Conservation (phyloP, 129 eudicot genomes). For the Centella asiatica region DNA sequence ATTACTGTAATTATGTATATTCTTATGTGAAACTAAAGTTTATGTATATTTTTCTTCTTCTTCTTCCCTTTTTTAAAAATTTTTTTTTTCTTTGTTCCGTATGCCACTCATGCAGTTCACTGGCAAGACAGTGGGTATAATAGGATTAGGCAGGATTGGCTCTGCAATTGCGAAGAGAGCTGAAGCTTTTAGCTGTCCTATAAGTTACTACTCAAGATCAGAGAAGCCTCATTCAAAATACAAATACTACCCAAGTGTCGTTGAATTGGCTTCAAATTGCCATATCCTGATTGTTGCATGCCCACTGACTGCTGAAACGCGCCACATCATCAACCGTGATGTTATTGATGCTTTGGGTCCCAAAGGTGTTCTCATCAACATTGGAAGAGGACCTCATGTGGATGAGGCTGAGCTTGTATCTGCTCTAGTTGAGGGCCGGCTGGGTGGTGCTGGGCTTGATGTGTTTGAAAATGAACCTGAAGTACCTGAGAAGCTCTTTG, state of each 20-base stretch:
- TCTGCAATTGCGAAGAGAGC: constrained; percentile 73
- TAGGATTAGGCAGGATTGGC: constrained; percentile 92
- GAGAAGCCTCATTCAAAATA: constrained; percentile 43
- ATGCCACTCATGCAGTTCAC: constrained; percentile 31
- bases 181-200: constrained; percentile 69
- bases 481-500: constrained; percentile 53
- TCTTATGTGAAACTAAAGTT: not conserved
- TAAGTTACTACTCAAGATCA: constrained; percentile 66
- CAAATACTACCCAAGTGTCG: constrained; percentile 46
- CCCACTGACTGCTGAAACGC: constrained; percentile 56
- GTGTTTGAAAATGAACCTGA: constrained; percentile 74
- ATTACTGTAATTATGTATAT: not conserved
- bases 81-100: not conserved
- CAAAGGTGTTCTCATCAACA: constrained; percentile 59
- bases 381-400: constrained; percentile 69
- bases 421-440: constrained; percentile 72
- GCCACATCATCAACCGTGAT: constrained; percentile 62
- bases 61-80: not conserved
- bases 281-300: constrained; percentile 75
- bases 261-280: constrained; percentile 61
- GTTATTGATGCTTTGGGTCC: constrained; percentile 70
- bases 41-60: not conserved
- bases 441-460: constrained; percentile 92
- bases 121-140: constrained; percentile 65
- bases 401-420: constrained; percentile 66